Evolutionary conservation across 2,329 filamentous ascomycete genomes (phyloP), one percentile per base, ranked within the genome.

Genomic region (Pseudodiploospora longispora): DNA sequence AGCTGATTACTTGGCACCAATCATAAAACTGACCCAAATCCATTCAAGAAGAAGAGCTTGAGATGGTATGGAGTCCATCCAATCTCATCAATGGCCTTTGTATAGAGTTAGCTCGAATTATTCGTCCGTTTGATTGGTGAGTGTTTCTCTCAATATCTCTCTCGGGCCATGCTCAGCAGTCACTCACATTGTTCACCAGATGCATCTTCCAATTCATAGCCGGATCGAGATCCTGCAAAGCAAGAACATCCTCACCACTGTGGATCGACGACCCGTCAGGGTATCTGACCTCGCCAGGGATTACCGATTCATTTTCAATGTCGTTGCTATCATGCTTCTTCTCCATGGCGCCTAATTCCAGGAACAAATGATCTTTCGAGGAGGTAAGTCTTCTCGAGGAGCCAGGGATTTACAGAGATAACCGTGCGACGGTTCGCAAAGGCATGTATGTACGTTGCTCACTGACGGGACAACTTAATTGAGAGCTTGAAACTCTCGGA

Each of bases 141-240:
- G 19, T 19, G 19, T 19, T 19, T 19, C 19, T 19, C 19, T 19
- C 19, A 19, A 19, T 19, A 19, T 19, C 19, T 19, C 19, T 19
- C 19, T 3, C 3, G 19, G 19, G 19, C 19, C 19, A 19, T 19
- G 19, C 19, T 19, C 19, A 19, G 19, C 19, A 19, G 27, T 39
- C 43, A 53, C 74, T 63, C 54, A 78, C 78, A 59, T 85, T 75
- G 57, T 85, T 86, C 47, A 85, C 74, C 29, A 85, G 66, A 52
- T 80, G 73, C 79, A 85, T 85, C 59, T 85, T 85, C 35, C 73
- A 73, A 52, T 77, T 76, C 37, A 85, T 63, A 1, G 74, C 78
- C 4, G 78, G 76, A 55, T 85, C 80, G 29, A 76, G 62, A 53
- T 76, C 70, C 59, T 83, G 75, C 43, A 70, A 61, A 4, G 67